Evolutionary conservation across 176 grass and related monocot species (phyloP).

Genomic region (Oryza meridionalis): DNA sequence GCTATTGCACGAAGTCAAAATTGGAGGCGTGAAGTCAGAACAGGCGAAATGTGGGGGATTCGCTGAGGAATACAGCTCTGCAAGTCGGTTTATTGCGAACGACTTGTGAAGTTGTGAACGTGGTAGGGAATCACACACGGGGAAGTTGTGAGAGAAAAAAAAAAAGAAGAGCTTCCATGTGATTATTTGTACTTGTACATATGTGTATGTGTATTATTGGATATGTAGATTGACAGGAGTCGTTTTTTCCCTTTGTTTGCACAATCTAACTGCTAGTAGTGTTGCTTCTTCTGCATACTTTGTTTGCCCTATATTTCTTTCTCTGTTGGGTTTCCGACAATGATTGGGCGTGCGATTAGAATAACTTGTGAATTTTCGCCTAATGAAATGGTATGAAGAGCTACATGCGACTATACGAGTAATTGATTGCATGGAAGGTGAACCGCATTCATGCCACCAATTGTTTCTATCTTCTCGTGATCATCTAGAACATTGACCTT

Average conservation of each 20-base stretch:
- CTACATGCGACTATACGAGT: neutral
- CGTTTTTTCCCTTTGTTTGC: neutral
- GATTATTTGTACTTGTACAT: constrained; percentile 39
- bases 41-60: constrained; percentile 26
- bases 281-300: neutral
- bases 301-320: neutral
- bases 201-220: neutral
- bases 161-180: constrained; percentile 24
- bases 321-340: neutral
- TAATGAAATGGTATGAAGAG: neutral
- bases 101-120: neutral
- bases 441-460: neutral
- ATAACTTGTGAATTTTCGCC: neutral
- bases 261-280: neutral
- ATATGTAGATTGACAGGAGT: neutral
- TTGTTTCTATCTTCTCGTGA: neutral
- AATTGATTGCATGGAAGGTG: neutral
- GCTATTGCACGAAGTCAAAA: neutral
- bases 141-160: constrained; percentile 21
- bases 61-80: neutral
- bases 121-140: constrained; percentile 22
- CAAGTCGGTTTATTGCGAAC: neutral
- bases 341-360: neutral
- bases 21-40: constrained; percentile 20
- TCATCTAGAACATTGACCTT: neutral